Evolutionary conservation across 192 early-diverging fungal genomes (phyloP), one percentile per base, ranked within the genome.

Genomic region (Bifiguratus adelaidae): DNA sequence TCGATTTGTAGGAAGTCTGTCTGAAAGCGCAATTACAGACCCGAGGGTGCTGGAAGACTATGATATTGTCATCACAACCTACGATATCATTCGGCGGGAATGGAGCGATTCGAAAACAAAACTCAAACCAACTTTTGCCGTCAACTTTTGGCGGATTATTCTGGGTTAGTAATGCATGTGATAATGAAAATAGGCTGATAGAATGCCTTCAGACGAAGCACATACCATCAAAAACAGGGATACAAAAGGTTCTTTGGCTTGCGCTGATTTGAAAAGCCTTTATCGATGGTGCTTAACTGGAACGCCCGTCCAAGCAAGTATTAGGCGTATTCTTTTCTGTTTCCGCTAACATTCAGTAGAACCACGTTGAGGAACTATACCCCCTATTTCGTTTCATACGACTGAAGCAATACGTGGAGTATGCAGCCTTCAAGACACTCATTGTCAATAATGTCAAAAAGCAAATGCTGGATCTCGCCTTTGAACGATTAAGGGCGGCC

Each of bases 211-310:
- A 48, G 79, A 81, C 49, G 81, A 83, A 47, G 78, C 81, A 2
- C 81, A 83, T 19, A 47, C 58, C 13, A 76, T 80, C 49, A 80
- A 79, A 40, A 78, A 77, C 55, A 63, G 49, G 19, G 21, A 23
- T 11, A 63, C 76, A 1, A 61, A 61, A 27, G 50, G 58, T 11
- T 59, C 68, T 2, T 52, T 50, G 25, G 67, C 76, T 4, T 78
- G 76, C 29, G 37, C 57, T 9, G 26, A 52, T 8, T 40, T 83
- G 13, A 34, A 59, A 29, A 47, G 63, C 1, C 53, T 27, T 9
- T 74, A 81, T 40, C 51, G 76, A 33, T 83, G 81, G 81, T 79
- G 78, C 33, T 47, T 83, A 20, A 78, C 76, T n/a, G 73, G 76
- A 30, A 81, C 65, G 12, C 60, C 57, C 20, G 48, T 65, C 22